Conservation (phyloP, 768 basidiomycete species). For the Suillus weaverae region DNA sequence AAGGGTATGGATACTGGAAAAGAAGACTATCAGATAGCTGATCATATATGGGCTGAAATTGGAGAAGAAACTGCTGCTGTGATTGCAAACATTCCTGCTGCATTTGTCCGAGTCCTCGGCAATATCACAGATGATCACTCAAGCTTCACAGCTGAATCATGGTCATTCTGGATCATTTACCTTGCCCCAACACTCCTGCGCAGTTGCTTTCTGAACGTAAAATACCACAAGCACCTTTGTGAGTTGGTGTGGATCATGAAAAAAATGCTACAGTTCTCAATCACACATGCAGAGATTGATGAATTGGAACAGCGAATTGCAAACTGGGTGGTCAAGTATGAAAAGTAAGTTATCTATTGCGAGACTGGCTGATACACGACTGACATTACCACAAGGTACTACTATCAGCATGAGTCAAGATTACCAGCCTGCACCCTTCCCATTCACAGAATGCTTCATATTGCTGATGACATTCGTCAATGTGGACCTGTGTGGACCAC, state of each 20-base stretch:
- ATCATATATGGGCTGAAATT: slow-evolving; percentile 41
- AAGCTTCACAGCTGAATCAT: slow-evolving; percentile 18
- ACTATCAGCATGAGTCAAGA: slow-evolving; percentile 10
- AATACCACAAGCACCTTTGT: slow-evolving; percentile 17
- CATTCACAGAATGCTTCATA: slow-evolving; percentile 24
- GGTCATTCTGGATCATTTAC: slow-evolving; percentile 22
- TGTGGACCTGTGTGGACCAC: slow-evolving; percentile 21
- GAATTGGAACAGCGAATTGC: not conserved
- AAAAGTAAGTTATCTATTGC: slow-evolving; percentile 7
- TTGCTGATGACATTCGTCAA: slow-evolving; percentile 16
- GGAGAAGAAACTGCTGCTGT: slow-evolving; percentile 30
- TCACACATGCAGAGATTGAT: not conserved
- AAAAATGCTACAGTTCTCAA: slow-evolving; percentile 4
- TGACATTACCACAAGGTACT: slow-evolving; percentile 7
- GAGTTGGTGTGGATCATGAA: slow-evolving; percentile 13
- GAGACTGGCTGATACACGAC: not conserved
- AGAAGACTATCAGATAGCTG: slow-evolving; percentile 29
- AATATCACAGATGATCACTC: slow-evolving; percentile 31
- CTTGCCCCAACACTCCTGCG: slow-evolving; percentile 20
- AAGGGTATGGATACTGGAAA: slow-evolving; percentile 38
- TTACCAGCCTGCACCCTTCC: slow-evolving; percentile 18
- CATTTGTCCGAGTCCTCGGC: slow-evolving; percentile 29
- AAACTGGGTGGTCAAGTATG: slow-evolving; percentile 11
- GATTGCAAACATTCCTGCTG: slow-evolving; percentile 26
- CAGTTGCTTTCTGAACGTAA: slow-evolving; percentile 5